These are phyloP conservation scores for Kentomonas sorsogonicus DNA, from an alignment of 208 protist genomes.

Conservation along the genomic window DNA sequence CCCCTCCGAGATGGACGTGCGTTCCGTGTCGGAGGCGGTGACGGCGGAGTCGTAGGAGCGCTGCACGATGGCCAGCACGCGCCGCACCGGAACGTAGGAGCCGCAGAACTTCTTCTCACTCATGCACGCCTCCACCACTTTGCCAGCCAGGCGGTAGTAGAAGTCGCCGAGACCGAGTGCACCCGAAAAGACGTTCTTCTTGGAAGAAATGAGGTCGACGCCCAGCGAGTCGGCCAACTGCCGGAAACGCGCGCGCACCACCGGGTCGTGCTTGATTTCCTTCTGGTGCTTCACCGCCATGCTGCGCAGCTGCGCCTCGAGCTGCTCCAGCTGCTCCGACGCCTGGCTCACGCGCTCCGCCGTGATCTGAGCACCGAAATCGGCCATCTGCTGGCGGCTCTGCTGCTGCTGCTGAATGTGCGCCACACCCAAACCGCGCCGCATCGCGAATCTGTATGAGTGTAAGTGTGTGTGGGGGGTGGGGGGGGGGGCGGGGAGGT, in stretches of 20 bases:
- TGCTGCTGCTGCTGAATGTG: constrained; percentile 73
- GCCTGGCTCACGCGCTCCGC: constrained; percentile 74
- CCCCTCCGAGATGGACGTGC: constrained; percentile 44
- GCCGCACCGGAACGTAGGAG: constrained; percentile 65
- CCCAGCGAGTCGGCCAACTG: constrained; percentile 85
- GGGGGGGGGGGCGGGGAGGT: too few species aligned
- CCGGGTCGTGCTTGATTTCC: constrained; percentile 72
- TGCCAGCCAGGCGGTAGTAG: constrained; percentile 78
- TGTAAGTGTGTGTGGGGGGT: too few species aligned
- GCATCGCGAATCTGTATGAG: constrained; percentile 51
- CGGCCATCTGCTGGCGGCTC: constrained; percentile 73
- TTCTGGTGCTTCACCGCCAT: constrained; percentile 58
- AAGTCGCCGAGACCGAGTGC: constrained; percentile 78
- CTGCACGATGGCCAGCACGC: constrained; percentile 55
- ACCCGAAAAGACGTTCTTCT: constrained; percentile 81
- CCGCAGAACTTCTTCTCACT: constrained; percentile 80
- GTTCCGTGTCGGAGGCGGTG: constrained; percentile 14
- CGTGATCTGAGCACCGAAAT: constrained; percentile 80
- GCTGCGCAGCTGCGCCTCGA: constrained; percentile 53
- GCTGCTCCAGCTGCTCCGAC: constrained; percentile 70
- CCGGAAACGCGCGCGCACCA: constrained; percentile 79
- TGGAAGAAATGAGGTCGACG: constrained; percentile 81
- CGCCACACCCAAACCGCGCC: constrained; percentile 72
- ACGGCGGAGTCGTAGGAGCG: constrained; percentile 38
- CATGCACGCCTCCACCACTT: constrained; percentile 81